phyloP scores from a whole-genome alignment of 495 filamentous ascomycete genomes.

The Lindgomyces ingoldianus region DNA sequence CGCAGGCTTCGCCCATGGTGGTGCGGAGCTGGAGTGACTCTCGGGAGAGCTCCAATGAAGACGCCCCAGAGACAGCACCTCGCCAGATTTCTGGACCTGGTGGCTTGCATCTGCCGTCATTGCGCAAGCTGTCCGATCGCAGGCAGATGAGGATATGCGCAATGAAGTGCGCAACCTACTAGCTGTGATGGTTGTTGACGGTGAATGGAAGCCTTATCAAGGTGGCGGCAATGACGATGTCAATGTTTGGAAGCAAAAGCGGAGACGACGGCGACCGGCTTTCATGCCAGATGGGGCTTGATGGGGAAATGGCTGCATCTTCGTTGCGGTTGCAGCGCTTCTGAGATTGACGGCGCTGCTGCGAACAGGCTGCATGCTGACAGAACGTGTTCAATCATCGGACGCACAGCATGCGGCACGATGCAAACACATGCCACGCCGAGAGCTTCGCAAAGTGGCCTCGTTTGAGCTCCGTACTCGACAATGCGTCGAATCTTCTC shows the following conservation, averaged over 20 bases:
- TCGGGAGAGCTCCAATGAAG: neutral
- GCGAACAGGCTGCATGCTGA: constrained; percentile 30
- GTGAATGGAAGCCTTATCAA: no score
- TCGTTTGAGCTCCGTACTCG: neutral
- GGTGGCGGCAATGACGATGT: no score
- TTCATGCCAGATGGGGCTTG: constrained; percentile 26
- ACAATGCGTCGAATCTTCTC: neutral
- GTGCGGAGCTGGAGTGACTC: neutral
- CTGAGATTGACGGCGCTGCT: neutral
- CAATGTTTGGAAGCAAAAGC: no score
- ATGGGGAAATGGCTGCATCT: neutral
- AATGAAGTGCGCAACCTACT: neutral
- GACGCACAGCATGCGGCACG: constrained; percentile 22
- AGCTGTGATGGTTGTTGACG: neutral
- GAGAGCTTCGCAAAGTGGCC: neutral
- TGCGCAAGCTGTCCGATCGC: neutral
- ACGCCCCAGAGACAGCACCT: neutral
- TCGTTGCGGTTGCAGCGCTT: constrained; percentile 33
- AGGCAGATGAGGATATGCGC: neutral
- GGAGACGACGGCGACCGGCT: constrained; percentile 21
- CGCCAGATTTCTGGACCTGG: neutral
- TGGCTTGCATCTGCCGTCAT: neutral
- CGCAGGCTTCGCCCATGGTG: neutral
- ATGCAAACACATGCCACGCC: constrained; percentile 30
- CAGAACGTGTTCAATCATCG: constrained; percentile 16